These are phyloP conservation scores for Sporothrix pallida DNA, from an alignment of 2,329 filamentous ascomycete species.

Conservation along the genomic window DNA sequence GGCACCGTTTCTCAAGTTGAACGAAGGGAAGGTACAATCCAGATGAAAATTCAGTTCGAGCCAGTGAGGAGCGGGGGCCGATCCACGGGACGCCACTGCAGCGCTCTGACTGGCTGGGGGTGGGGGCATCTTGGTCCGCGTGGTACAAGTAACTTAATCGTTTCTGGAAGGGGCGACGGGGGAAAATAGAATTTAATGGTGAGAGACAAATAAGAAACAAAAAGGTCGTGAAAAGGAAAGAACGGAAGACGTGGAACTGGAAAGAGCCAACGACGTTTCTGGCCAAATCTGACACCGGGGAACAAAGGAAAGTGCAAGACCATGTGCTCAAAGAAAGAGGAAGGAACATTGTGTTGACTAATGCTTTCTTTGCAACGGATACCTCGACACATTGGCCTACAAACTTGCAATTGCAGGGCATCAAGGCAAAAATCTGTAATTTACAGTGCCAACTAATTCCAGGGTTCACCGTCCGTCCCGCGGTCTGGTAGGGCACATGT, in stretches of 20 bases:
- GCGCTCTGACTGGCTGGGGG: constrained; percentile 35
- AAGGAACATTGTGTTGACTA: constrained; percentile 8
- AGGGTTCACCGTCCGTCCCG: neutral
- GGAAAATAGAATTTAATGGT: no score
- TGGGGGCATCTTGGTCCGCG: constrained; percentile 22
- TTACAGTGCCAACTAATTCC: neutral
- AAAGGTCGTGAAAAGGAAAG: neutral
- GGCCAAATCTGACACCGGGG: neutral
- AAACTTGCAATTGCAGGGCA: no score
- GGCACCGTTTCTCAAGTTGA: neutral
- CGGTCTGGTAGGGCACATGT: neutral
- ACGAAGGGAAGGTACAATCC: constrained; percentile 1
- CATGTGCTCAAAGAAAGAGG: neutral
- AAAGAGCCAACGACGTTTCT: neutral
- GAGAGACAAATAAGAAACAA: neutral
- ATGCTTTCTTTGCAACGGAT: neutral
- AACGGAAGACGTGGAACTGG: neutral
- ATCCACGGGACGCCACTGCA: constrained; percentile 37
- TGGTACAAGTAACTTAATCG: constrained; percentile 2
- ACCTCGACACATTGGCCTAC: no score
- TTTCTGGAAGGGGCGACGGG: neutral
- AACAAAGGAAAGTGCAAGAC: constrained; percentile 16
- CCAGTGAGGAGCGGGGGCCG: constrained; percentile 36
- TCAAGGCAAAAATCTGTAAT: neutral
- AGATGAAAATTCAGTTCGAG: constrained; percentile 23